phyloP scores from a whole-genome alignment of 805 yeast genomes.

The Ogataea populi-albae region DNA sequence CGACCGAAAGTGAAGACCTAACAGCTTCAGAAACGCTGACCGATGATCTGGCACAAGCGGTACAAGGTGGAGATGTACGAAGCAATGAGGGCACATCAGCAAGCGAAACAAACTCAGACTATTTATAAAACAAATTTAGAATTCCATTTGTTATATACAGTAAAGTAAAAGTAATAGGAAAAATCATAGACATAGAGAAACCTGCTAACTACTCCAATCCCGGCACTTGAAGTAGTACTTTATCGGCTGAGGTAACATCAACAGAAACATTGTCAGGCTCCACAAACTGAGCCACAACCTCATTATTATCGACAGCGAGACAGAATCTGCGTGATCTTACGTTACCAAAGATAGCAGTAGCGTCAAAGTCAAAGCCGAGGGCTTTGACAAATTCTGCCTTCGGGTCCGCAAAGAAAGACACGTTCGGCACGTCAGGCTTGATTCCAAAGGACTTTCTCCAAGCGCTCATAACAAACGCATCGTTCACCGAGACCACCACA shows the following conservation, averaged over 20 bases:
- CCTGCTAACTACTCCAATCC: conserved; percentile 27
- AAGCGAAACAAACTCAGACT: no score
- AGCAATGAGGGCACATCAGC: no score
- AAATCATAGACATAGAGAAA: no score
- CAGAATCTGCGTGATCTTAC: conserved; percentile 75
- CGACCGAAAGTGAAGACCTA: no score
- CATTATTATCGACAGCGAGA: conserved; percentile 70
- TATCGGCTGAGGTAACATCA: conserved; percentile 47
- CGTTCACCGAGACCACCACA: conserved; percentile 77
- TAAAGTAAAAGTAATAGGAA: no score
- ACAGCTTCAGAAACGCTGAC: no score
- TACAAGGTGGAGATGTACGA: no score
- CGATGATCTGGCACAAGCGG: no score
- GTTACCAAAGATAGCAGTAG: conserved; percentile 72
- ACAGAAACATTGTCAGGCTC: conserved; percentile 83
- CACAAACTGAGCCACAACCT: conserved; percentile 59
- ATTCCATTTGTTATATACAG: no score
- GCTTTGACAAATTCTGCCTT: conserved; percentile 64
- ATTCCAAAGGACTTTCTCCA: conserved; percentile 57
- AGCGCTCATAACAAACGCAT: conserved; percentile 79
- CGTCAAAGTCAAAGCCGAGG: conserved; percentile 71
- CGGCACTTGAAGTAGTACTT: conserved; percentile 36
- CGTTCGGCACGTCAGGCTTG: conserved; percentile 17
- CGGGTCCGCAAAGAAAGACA: conserved; percentile 71
- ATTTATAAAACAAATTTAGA: no score